Evolutionary conservation across 2,329 filamentous ascomycete genomes (phyloP), one percentile per base, ranked within the genome.

Genomic region (Verticillium tricorpus): DNA sequence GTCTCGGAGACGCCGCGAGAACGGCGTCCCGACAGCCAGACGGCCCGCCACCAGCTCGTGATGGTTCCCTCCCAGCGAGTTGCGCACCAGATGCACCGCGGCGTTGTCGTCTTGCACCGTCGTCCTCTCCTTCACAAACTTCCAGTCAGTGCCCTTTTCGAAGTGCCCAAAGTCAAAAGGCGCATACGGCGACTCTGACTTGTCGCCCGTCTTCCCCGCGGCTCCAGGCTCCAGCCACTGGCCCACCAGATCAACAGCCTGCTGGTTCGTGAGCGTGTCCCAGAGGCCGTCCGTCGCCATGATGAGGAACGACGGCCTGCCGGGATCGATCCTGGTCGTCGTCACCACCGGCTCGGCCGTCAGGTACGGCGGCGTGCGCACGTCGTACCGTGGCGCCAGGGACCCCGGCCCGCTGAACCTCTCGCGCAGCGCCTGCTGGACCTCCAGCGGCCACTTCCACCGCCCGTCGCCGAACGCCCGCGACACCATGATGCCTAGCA

Each of bases 1-100:
- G 69, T 95, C 92, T 66, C 90, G 85, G 56, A 76, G 71, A 57
- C 72, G 70, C 64, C 91, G 80, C 45, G 88, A 89, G 67, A 88
- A 86, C 0, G 92, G 91, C 64, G 86, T 86, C 9, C 86, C 85
- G 32, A 92, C 80, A 1, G 90, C 91, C 69, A 94, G 77, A 57
- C 92, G 76, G 5, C 89, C 91, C 66, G 87, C 87, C 28, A 95
- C 79, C 80, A 92, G 85, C 68, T 92, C 88, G 66, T 84, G 81
- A 67, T 93, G 85, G 62, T 85, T 88, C 5, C 92, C 92, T 45
- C 92, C 92, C 15, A 95, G 83, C 0, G 90, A 90, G 69, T 95
- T 96, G 65, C 91, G 85, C 52, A 93, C 85, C 45, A 95, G 81
- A 74, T 94, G 92, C 0, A 92, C 93, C 0, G 91, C 91, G 6